These are phyloP conservation scores for Staphylotrichum longicolle DNA, from an alignment of 495 filamentous ascomycete species.

Conservation along the genomic window DNA sequence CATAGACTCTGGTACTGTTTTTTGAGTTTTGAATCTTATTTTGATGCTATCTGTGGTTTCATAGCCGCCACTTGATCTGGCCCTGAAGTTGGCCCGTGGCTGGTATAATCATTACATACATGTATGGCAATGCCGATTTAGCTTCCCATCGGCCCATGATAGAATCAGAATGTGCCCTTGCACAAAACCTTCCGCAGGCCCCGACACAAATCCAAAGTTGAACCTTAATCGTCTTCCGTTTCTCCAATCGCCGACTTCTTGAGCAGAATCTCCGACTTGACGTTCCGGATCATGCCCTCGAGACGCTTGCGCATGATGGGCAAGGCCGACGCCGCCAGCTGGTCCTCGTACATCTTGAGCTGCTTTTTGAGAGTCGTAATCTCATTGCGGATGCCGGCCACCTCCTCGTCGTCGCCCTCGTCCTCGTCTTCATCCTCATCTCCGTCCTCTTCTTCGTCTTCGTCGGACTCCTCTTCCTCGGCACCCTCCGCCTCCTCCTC, in stretches of 20 bases:
- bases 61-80: background rate
- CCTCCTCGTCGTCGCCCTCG: slow-evolving; percentile 50
- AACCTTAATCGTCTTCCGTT: slow-evolving; percentile 40
- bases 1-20: background rate
- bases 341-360: slow-evolving; percentile 36
- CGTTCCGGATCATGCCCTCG: slow-evolving; percentile 50
- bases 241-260: slow-evolving; percentile 55
- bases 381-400: slow-evolving; percentile 50
- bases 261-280: slow-evolving; percentile 55
- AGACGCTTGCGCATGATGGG: slow-evolving; percentile 54
- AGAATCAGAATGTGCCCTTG: too few relatives aligned
- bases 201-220: background rate
- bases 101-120: slow-evolving; percentile 1
- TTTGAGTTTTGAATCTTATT: background rate
- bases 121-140: background rate
- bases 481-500: slow-evolving; percentile 44
- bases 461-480: slow-evolving; percentile 45
- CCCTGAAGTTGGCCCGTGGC: background rate
- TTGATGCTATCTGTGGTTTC: background rate
- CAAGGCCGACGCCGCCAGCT: slow-evolving; percentile 41
- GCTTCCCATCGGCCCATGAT: too few relatives aligned
- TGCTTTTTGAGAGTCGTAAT: slow-evolving; percentile 54
- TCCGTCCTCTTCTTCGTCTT: slow-evolving; percentile 50
- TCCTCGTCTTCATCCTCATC: slow-evolving; percentile 47
- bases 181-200: background rate